Evolutionary conservation across 148 eudicot species (phyloP).

Genomic region (Nyssa sinensis): DNA sequence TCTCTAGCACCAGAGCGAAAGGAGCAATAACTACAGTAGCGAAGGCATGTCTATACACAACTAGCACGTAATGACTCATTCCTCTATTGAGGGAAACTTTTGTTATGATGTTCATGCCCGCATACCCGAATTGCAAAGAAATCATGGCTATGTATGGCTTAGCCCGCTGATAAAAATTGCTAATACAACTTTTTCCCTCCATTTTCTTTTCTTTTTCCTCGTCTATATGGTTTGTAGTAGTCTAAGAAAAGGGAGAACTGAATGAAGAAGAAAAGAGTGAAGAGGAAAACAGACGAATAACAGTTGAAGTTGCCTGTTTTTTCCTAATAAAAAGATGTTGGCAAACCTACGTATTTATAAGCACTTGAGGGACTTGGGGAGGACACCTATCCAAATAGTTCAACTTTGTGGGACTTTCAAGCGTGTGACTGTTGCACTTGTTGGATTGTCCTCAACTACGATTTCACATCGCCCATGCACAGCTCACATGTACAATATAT

Average conservation of each 20-base stretch:
- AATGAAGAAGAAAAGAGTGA: not conserved
- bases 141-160: conserved; percentile 81
- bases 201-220: too few relatives aligned
- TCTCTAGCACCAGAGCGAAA: conserved; percentile 71
- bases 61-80: conserved; percentile 85
- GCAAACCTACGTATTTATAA: conserved; percentile 15
- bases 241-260: not conserved
- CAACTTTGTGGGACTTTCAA: conserved; percentile 10
- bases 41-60: conserved; percentile 78
- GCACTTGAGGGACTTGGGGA: not conserved
- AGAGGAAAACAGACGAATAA: conserved; percentile 18
- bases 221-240: not conserved
- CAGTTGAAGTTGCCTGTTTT: conserved; percentile 18
- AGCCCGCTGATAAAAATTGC: conserved; percentile 34
- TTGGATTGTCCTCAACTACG: too few relatives aligned
- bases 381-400: conserved; percentile 8
- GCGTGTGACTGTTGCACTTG: not conserved
- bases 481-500: too few relatives aligned
- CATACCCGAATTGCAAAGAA: conserved; percentile 69
- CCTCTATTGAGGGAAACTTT: conserved; percentile 82
- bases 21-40: conserved; percentile 83
- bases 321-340: conserved; percentile 8
- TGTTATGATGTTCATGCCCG: conserved; percentile 83
- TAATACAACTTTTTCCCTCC: conserved; percentile 44
- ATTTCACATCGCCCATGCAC: too few relatives aligned